Percentiles rank a stretch among this genome's conserved stretches.
These are phyloP conservation scores for Ceratobasidium sp. DNA, from an alignment of 1,284 basidiomycete genomes.

Conservation along the genomic window DNA sequence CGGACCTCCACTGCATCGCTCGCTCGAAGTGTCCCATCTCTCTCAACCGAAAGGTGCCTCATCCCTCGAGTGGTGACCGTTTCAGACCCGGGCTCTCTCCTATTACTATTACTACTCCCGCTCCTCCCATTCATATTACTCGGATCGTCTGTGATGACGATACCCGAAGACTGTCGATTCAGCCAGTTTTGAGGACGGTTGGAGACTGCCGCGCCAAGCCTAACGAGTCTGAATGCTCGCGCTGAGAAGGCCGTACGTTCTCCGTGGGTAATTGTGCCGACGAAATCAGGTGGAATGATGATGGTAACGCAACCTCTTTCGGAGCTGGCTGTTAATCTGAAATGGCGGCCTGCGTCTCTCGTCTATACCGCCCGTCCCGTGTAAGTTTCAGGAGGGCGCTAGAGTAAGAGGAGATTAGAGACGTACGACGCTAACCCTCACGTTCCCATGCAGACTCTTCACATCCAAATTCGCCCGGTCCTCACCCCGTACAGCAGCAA, in stretches of 20 bases:
- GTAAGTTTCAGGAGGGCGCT: neutral
- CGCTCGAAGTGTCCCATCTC: constrained; percentile 36
- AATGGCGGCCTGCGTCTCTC: constrained; percentile 34
- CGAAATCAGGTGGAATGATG: constrained; percentile 34
- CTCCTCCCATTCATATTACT: neutral
- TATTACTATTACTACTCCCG: neutral
- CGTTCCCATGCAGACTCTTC: constrained; percentile 25
- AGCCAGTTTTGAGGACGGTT: constrained; percentile 37
- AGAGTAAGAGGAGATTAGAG: neutral
- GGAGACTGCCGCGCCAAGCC: constrained; percentile 24
- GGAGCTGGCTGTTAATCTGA: constrained; percentile 39
- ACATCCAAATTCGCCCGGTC: constrained; percentile 41
- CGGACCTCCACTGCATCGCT: constrained; percentile 38
- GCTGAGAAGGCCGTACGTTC: constrained; percentile 38
- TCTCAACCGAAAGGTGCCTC: constrained; percentile 38
- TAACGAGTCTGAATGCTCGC: constrained; percentile 37
- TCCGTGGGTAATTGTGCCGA: constrained; percentile 40
- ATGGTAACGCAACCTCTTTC: constrained; percentile 24
- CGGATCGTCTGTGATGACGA: too few relatives aligned
- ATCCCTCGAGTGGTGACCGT: constrained; percentile 36
- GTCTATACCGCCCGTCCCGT: neutral
- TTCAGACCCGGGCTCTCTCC: constrained; percentile 2
- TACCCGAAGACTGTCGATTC: constrained; percentile 24
- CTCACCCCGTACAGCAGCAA: neutral
- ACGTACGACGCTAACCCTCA: constrained; percentile 31